Percentiles rank a stretch among this genome's conserved stretches.
Evolutionary conservation across 1,139 yeast species (phyloP).

Genomic region (Lodderomyces margitis): DNA sequence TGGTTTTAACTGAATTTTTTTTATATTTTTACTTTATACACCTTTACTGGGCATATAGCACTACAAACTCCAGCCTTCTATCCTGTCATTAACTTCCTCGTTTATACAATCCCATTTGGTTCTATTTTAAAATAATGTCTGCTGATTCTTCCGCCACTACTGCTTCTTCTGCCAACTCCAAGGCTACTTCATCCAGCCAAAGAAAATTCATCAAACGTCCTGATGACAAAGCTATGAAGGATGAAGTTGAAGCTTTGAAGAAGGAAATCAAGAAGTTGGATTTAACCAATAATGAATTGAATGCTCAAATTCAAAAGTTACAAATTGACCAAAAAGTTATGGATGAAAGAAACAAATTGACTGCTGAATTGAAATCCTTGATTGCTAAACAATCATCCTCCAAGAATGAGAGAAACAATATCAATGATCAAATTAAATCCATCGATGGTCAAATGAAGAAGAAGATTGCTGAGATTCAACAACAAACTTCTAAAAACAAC

Average conservation of each 20-base stretch:
- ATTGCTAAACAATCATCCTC: slow-evolving; percentile 65
- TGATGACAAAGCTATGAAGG: slow-evolving; percentile 63
- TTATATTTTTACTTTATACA: too few species aligned
- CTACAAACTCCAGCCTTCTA: too few species aligned
- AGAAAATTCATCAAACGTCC: slow-evolving; percentile 69
- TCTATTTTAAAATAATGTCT: slow-evolving; percentile 7
- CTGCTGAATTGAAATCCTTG: slow-evolving; percentile 61
- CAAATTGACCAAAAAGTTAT: slow-evolving; percentile 42
- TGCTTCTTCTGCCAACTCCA: slow-evolving; percentile 15
- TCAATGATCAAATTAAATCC: slow-evolving; percentile 71
- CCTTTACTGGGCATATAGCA: too few species aligned
- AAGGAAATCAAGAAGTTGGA: slow-evolving; percentile 73
- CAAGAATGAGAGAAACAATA: slow-evolving; percentile 65
- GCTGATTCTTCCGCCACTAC: slow-evolving; percentile 7
- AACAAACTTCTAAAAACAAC: slow-evolving; percentile 64
- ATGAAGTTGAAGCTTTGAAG: slow-evolving; percentile 57
- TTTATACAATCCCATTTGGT: neutral
- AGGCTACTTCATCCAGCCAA: slow-evolving; percentile 11
- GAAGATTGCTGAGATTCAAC: slow-evolving; percentile 72
- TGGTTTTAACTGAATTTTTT: too few species aligned
- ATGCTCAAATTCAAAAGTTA: slow-evolving; percentile 42
- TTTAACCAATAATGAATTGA: slow-evolving; percentile 40
- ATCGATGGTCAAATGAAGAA: slow-evolving; percentile 73
- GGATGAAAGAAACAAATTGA: slow-evolving; percentile 64
- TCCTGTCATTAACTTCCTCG: too few species aligned